Conservation (phyloP, 352 stramenopile genomes). For the Peronospora belbahrii region DNA sequence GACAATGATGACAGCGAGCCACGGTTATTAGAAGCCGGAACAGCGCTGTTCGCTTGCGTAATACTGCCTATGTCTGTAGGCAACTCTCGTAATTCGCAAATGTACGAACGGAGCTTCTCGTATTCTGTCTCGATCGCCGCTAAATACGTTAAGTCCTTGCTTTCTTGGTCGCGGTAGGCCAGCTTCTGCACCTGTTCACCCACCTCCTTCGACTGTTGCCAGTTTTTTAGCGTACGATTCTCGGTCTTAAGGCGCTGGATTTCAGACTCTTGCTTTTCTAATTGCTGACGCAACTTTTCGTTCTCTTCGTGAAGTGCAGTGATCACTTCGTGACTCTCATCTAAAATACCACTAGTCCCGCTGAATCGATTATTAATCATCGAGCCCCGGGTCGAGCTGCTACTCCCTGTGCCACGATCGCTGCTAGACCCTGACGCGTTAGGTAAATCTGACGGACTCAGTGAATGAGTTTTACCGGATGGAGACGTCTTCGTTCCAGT, state of each 20-base stretch:
- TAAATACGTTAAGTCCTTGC: slow-evolving; percentile 78
- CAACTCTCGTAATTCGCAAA: slow-evolving; percentile 72
- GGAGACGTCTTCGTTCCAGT: slow-evolving; percentile 36
- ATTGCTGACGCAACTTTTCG: slow-evolving; percentile 58
- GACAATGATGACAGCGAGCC: slow-evolving; percentile 29
- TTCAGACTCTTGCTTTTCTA: slow-evolving; percentile 66
- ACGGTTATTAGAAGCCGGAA: slow-evolving; percentile 6
- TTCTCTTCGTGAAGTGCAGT: slow-evolving; percentile 80
- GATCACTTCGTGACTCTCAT: slow-evolving; percentile 84
- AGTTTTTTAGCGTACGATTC: slow-evolving; percentile 73
- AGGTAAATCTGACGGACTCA: slow-evolving; percentile 20
- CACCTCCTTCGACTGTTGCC: slow-evolving; percentile 83
- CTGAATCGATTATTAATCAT: slow-evolving; percentile 56
- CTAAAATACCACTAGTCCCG: slow-evolving; percentile 63
- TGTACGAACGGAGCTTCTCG: slow-evolving; percentile 70
- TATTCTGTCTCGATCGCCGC: slow-evolving; percentile 76
- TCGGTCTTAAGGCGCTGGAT: slow-evolving; percentile 73
- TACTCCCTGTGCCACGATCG: slow-evolving; percentile 16
- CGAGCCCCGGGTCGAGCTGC: slow-evolving; percentile 38
- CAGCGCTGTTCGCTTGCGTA: slow-evolving; percentile 10
- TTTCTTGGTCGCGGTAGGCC: slow-evolving; percentile 76
- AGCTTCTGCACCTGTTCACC: slow-evolving; percentile 85
- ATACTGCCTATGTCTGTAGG: slow-evolving; percentile 59
- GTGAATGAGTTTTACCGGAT: slow-evolving; percentile 26
- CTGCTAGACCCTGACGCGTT: slow-evolving; percentile 10